phyloP scores from a whole-genome alignment of 345 rosid species.

The Gossypium ekmanianum region DNA sequence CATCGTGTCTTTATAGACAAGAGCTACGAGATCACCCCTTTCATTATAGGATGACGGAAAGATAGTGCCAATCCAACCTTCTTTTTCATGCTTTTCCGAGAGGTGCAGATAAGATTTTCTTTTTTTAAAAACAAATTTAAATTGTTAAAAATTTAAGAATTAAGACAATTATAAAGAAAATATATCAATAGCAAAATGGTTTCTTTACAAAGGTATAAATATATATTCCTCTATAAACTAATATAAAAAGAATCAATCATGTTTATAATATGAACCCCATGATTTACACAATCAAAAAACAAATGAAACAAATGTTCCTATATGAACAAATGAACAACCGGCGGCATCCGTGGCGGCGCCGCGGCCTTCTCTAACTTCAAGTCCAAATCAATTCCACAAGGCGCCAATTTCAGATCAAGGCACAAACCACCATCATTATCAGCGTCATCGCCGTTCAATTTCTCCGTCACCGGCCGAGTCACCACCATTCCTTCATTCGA shows the following conservation, averaged over 20 bases:
- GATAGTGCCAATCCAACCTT: too few relatives aligned
- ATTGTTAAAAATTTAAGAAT: too few relatives aligned
- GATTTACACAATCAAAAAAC: not conserved
- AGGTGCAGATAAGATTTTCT: too few relatives aligned
- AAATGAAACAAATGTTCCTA: conserved; percentile 13
- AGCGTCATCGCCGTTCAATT: conserved; percentile 38
- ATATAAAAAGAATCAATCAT: not conserved
- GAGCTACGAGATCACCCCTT: too few relatives aligned
- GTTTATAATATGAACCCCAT: not conserved
- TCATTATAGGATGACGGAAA: too few relatives aligned
- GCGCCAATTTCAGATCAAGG: conserved; percentile 73
- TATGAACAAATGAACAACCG: conserved; percentile 23
- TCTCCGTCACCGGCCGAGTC: conserved; percentile 52
- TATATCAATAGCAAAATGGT: not conserved
- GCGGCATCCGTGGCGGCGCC: not conserved
- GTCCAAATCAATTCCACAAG: conserved; percentile 53
- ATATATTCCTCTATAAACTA: not conserved
- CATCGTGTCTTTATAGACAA: too few relatives aligned
- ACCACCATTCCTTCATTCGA: conserved; percentile 18
- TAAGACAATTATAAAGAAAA: not conserved
- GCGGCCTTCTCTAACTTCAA: conserved; percentile 45
- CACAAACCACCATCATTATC: conserved; percentile 48
- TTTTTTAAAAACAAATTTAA: too few relatives aligned
- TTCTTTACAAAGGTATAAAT: not conserved
- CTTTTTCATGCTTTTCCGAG: too few relatives aligned